phyloP scores from a whole-genome alignment of 1,139 yeast species.

The Debaryomyces subglobosus region DNA sequence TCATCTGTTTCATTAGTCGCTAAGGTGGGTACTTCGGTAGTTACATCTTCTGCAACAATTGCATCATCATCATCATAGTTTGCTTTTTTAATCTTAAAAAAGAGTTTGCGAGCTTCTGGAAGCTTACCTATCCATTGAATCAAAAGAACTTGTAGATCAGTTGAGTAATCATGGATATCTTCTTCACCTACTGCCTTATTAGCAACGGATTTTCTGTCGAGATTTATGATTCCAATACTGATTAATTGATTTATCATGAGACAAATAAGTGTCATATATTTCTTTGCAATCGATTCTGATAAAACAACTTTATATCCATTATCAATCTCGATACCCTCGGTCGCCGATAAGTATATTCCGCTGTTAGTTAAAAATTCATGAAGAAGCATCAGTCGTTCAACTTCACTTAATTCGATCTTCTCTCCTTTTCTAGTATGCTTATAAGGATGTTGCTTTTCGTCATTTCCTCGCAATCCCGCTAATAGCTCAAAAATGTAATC shows the following conservation, averaged over 20 bases:
- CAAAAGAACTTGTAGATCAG: conserved; percentile 58
- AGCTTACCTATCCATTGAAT: conserved; percentile 62
- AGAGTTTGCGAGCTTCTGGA: conserved; percentile 45
- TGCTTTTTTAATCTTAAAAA: conserved; percentile 33
- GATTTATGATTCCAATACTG: conserved; percentile 44
- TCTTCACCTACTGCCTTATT: conserved; percentile 18
- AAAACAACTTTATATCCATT: conserved; percentile 38
- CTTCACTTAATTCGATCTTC: conserved; percentile 48
- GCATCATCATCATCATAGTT: conserved; percentile 13
- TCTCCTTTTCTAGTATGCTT: conserved; percentile 59
- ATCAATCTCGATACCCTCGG: conserved; percentile 38
- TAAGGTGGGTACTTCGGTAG: background rate
- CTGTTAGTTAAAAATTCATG: conserved; percentile 68
- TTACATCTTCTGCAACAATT: background rate
- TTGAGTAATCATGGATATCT: conserved; percentile 49
- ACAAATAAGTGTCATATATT: conserved; percentile 58
- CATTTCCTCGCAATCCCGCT: conserved; percentile 54
- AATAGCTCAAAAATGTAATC: conserved; percentile 66
- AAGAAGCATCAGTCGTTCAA: conserved; percentile 66
- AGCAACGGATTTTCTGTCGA: conserved; percentile 24
- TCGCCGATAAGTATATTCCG: conserved; percentile 49
- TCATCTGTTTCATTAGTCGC: background rate
- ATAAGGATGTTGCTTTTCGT: conserved; percentile 30
- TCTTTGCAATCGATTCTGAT: conserved; percentile 49
- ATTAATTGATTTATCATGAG: conserved; percentile 59